These are phyloP conservation scores for Naganishia randhawae DNA, from an alignment of 768 basidiomycete genomes.

Conservation along the genomic window DNA sequence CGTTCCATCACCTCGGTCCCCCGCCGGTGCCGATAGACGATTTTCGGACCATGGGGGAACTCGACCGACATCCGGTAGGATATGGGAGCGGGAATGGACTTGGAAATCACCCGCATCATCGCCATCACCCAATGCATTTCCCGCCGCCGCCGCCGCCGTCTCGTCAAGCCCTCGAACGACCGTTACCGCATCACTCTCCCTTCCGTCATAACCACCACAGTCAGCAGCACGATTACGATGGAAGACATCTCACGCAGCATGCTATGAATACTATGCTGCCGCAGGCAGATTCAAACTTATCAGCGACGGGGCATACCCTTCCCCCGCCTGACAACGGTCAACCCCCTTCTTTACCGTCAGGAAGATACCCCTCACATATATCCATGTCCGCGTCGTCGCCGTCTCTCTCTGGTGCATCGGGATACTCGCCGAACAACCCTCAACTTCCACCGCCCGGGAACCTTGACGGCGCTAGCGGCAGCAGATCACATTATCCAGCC, in stretches of 20 bases:
- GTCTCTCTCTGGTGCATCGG: constrained; percentile 3
- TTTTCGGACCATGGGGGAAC: neutral
- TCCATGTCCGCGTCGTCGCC: neutral
- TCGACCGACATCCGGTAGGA: neutral
- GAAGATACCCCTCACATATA: neutral
- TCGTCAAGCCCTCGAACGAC: too few relatives aligned
- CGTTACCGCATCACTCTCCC: neutral
- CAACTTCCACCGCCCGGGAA: too few relatives aligned
- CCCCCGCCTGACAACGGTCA: neutral
- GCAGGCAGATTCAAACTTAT: neutral
- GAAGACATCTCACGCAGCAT: neutral
- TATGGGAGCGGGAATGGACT: neutral
- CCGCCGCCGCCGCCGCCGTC: neutral
- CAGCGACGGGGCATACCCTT: neutral
- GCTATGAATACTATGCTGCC: neutral
- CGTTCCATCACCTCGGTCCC: neutral
- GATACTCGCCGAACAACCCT: constrained; percentile 2
- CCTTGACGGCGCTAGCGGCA: too few relatives aligned
- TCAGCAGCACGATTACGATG: neutral
- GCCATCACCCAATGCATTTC: neutral
- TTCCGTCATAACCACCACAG: neutral
- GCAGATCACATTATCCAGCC: too few relatives aligned
- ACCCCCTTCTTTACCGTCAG: too few relatives aligned
- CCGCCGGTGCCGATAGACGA: neutral
- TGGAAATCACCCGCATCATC: neutral